Conservation (phyloP, 768 basidiomycete species). For the Lactarius tabidus region DNA sequence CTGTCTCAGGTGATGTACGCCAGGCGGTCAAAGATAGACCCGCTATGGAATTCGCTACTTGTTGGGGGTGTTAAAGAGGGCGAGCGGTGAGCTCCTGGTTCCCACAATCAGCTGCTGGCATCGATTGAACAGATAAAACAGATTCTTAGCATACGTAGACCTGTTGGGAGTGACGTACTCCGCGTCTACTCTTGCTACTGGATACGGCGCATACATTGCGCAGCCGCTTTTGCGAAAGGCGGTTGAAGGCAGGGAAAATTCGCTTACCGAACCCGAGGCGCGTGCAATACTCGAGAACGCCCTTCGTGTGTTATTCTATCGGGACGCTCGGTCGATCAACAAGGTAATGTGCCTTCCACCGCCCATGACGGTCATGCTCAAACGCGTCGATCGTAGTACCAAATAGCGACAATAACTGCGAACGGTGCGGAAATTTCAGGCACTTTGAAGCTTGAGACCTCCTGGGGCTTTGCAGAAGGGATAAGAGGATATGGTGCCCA, state of each 20-base stretch:
- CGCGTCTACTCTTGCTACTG: slow-evolving; percentile 90
- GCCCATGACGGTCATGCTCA: neutral
- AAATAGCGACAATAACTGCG: slow-evolving; percentile 86
- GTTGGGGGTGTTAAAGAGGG: slow-evolving; percentile 90
- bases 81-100: slow-evolving; percentile 52
- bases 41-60: slow-evolving; percentile 91
- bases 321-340: slow-evolving; percentile 92
- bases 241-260: slow-evolving; percentile 76
- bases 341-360: slow-evolving; percentile 54
- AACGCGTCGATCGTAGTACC: slow-evolving; percentile 56
- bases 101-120: neutral
- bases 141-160: slow-evolving; percentile 93
- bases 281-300: slow-evolving; percentile 72
- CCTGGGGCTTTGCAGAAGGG: slow-evolving; percentile 91
- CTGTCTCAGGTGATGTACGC: slow-evolving; percentile 88
- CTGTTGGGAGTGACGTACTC: slow-evolving; percentile 95
- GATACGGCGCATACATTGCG: slow-evolving; percentile 90
- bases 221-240: slow-evolving; percentile 88
- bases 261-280: slow-evolving; percentile 76
- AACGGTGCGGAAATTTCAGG: slow-evolving; percentile 78
- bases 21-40: slow-evolving; percentile 83
- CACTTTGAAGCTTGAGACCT: slow-evolving; percentile 66
- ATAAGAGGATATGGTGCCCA: slow-evolving; percentile 90
- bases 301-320: slow-evolving; percentile 93
- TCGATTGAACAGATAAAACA: slow-evolving; percentile 31